A percentile compares a stretch with the other conserved stretches of the same genome.
Conservation (phyloP, 805 yeast genomes). For the Wickerhamiella brachini region DNA sequence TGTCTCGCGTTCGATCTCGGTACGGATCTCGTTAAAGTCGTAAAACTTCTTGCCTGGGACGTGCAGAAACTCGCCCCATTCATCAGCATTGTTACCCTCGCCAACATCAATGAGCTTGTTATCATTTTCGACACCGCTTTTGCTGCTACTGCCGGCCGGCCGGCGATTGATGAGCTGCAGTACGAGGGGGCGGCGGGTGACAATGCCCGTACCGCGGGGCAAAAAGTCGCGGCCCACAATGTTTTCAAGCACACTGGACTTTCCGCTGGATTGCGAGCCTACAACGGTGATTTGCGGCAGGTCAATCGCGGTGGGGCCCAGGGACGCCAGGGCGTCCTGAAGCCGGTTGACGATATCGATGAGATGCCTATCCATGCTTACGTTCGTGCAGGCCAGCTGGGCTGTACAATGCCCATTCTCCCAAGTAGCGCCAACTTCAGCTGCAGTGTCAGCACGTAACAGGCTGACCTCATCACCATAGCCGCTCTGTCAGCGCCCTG, state of each 20-base stretch:
- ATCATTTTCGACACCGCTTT: not conserved
- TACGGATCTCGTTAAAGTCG: conserved; percentile 78
- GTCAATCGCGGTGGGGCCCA: conserved; percentile 71
- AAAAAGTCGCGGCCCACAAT: conserved; percentile 84
- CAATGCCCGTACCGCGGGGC: conserved; percentile 85
- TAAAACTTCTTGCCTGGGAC: conserved; percentile 76
- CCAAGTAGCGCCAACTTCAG: too few relatives aligned
- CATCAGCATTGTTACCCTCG: conserved; percentile 32
- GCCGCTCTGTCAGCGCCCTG: too few relatives aligned
- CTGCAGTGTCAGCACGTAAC: too few relatives aligned
- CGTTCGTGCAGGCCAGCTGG: not conserved
- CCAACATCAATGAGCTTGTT: conserved; percentile 2
- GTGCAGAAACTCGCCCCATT: conserved; percentile 97
- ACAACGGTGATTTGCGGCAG: conserved; percentile 82
- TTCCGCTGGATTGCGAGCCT: conserved; percentile 84
- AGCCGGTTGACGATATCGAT: conserved; percentile 79
- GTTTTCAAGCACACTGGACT: conserved; percentile 78
- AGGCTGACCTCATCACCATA: too few relatives aligned
- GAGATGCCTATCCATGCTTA: conserved; percentile 51
- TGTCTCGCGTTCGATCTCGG: conserved; percentile 83
- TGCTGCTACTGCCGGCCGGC: conserved; percentile 22
- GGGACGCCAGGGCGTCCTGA: conserved; percentile 80
- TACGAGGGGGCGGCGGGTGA: conserved; percentile 74
- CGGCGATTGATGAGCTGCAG: conserved; percentile 67
- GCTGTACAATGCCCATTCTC: too few relatives aligned